Evolutionary conservation across 345 rosid genomes (phyloP).

Genomic region (Euphorbia peplus): DNA sequence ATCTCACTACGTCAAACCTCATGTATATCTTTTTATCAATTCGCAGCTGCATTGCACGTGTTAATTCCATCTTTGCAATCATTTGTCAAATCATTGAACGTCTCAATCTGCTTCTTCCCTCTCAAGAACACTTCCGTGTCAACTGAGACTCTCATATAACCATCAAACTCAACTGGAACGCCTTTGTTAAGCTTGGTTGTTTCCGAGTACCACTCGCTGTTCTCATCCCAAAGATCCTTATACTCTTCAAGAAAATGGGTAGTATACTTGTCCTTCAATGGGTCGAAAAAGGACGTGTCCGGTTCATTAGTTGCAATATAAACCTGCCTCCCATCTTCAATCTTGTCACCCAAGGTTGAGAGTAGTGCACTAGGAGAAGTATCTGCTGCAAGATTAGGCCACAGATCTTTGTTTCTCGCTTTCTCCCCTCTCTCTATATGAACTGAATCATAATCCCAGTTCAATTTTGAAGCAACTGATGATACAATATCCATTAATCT

Average conservation of each 20-base stretch:
- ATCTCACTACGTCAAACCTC: constrained; percentile 16
- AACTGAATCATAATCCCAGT: constrained; percentile 88
- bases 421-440: constrained; percentile 88
- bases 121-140: constrained; percentile 93
- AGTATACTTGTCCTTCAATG: constrained; percentile 73
- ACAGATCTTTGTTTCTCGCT: constrained; percentile 67
- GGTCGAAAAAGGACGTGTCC: constrained; percentile 59
- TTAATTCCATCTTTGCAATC: constrained; percentile 89
- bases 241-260: constrained; percentile 84
- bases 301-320: constrained; percentile 85
- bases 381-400: constrained; percentile 84
- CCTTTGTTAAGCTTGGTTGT: constrained; percentile 78
- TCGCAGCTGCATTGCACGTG: constrained; percentile 67
- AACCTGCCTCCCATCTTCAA: constrained; percentile 75
- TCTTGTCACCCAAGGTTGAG: constrained; percentile 58
- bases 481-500: constrained; percentile 89
- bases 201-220: constrained; percentile 86
- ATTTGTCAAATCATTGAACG: constrained; percentile 82
- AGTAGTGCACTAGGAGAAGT: constrained; percentile 67
- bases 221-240: constrained; percentile 81
- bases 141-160: constrained; percentile 83
- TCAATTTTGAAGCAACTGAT: constrained; percentile 61
- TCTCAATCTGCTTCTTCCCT: constrained; percentile 92
- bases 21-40: constrained; percentile 33
- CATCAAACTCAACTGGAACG: constrained; percentile 80